Base-by-base conservation (phyloP, 2,329 filamentous ascomycete genomes). In the Clonostachys sp. region DNA sequence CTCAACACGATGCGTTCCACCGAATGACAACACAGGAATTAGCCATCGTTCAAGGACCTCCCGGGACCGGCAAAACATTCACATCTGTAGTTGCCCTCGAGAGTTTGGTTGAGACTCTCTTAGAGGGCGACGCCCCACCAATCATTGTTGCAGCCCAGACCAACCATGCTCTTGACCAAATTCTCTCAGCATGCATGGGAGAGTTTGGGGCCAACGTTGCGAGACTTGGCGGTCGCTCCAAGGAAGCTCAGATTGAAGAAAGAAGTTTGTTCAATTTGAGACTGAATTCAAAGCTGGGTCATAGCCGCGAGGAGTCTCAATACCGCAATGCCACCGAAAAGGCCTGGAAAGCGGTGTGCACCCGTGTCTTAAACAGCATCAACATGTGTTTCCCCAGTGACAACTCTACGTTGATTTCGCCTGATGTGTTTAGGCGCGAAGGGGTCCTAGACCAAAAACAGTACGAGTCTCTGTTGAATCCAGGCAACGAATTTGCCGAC, bases 121-220 rank as follows among this genome's bases (percentile, higher is more conserved):
- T 85, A 48, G 2, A 48, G 6, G 34, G 39, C 3, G 46, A 53
- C 2, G 12, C 16, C 12, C 77, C 83, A 9, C 88, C 88, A 0
- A 83, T 96, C 33, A 75, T 96, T 17, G 74, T 96, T 5, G 80
- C 90, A 0, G 90, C 89, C 8, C 90, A 96, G 57, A 96, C 91
- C 0, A 96, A 96, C 50, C 90, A 96, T 63, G 91, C 91, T 0
- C 70, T 96, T 1, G 91, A 96, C 55, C 91, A 96, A 59, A 72
- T 96, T 0, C 71, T 96, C 0, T 67, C 70, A 1, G 80, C 85
- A 47, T 73, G 90, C 14, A 71, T 81, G 2, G 59, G 69, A 2
- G 47, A 56, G 1, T 64, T 61, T 4, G 86, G 64, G 5, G 51
- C 53, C 74, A 75, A 80, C 2, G 83, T 91, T 48, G 68, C 73